These are phyloP conservation scores for Hebeloma cylindrosporum DNA, from an alignment of 768 basidiomycete genomes.

Conservation along the genomic window DNA sequence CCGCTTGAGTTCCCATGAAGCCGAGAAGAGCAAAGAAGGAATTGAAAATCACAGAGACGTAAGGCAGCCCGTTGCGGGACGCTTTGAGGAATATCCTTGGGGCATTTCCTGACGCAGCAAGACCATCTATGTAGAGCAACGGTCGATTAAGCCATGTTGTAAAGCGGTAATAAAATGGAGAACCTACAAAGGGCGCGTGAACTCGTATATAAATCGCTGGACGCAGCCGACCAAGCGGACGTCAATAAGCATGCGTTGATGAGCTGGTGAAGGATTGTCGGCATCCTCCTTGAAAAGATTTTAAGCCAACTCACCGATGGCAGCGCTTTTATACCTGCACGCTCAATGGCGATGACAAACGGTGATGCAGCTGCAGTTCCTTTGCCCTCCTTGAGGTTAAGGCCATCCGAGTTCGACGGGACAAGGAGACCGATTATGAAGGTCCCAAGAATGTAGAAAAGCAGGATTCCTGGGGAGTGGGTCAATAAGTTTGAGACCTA, in stretches of 20 bases:
- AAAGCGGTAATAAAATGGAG: not conserved
- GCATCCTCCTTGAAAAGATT: not conserved
- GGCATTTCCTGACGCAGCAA: slow-evolving; percentile 78
- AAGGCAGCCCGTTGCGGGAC: slow-evolving; percentile 73
- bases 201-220: slow-evolving; percentile 86
- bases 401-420: slow-evolving; percentile 59
- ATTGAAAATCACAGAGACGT: slow-evolving; percentile 67
- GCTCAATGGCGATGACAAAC: slow-evolving; percentile 87
- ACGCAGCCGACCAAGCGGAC: slow-evolving; percentile 91
- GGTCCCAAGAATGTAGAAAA: slow-evolving; percentile 75
- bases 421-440: slow-evolving; percentile 82
- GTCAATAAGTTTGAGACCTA: not conserved
- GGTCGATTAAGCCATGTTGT: not conserved
- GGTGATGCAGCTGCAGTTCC: slow-evolving; percentile 77
- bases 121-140: slow-evolving; percentile 63
- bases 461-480: slow-evolving; percentile 64
- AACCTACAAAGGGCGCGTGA: slow-evolving; percentile 80
- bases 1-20: slow-evolving; percentile 72
- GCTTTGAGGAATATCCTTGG: slow-evolving; percentile 77
- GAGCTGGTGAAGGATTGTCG: slow-evolving; percentile 40
- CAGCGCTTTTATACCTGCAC: slow-evolving; percentile 82
- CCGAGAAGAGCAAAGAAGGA: slow-evolving; percentile 68
- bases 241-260: slow-evolving; percentile 84
- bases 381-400: slow-evolving; percentile 50
- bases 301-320: slow-evolving; percentile 59